These are phyloP conservation scores for Populus euphratica DNA, from an alignment of 345 rosid genomes.

Conservation along the genomic window DNA sequence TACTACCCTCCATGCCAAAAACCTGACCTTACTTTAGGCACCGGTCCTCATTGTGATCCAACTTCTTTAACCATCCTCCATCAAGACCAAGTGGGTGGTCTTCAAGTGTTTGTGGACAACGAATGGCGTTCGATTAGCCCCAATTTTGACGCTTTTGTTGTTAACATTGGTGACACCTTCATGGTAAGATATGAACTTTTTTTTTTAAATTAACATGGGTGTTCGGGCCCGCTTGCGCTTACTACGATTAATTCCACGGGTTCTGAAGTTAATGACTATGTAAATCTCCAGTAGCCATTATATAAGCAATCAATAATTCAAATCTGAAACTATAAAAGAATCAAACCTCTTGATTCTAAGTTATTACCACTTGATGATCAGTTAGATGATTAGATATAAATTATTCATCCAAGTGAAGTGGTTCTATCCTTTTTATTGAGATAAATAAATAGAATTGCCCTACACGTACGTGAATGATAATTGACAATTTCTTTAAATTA, in stretches of 20 bases:
- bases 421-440: neutral
- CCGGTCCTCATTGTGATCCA: slow-evolving; percentile 99
- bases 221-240: too few species aligned
- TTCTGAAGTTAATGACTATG: too few species aligned
- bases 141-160: slow-evolving; percentile 72
- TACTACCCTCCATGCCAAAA: slow-evolving; percentile 94
- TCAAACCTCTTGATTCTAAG: too few species aligned
- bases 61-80: slow-evolving; percentile 96
- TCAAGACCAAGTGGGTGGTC: slow-evolving; percentile 92
- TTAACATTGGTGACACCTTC: slow-evolving; percentile 97
- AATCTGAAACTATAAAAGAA: too few species aligned
- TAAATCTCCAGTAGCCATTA: too few species aligned
- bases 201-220: too few species aligned
- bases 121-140: slow-evolving; percentile 80
- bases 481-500: neutral
- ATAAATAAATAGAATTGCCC: neutral
- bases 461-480: neutral
- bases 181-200: slow-evolving; percentile 59
- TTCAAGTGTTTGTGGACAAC: slow-evolving; percentile 83
- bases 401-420: neutral
- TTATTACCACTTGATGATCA: too few species aligned
- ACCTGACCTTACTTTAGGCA: slow-evolving; percentile 89
- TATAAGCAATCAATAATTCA: too few species aligned
- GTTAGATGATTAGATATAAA: too few species aligned
- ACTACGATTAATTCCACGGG: too few species aligned